phyloP scores from a whole-genome alignment of 208 protist species.

The Leishmania tropica region DNA sequence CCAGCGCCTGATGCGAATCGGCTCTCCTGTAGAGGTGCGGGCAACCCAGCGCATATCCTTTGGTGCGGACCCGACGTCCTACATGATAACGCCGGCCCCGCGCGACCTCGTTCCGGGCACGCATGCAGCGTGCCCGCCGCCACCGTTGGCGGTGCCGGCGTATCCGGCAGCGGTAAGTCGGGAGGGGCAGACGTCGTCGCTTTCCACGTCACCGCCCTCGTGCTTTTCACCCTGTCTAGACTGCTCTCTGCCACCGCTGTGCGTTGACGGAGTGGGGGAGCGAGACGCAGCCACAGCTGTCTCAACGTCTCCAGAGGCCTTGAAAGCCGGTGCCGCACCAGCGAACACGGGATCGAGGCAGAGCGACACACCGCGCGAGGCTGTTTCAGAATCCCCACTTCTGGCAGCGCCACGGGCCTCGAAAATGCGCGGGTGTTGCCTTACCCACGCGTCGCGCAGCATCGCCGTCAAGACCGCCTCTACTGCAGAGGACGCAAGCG shows the following conservation, averaged over 20 bases:
- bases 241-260: not conserved
- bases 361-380: not conserved
- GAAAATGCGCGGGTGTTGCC: not conserved
- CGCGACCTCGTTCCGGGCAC: not conserved
- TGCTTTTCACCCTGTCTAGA: too few species aligned
- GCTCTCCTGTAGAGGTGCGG: conserved; percentile 16
- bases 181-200: not conserved
- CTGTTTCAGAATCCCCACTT: not conserved
- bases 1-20: conserved; percentile 12
- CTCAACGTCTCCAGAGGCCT: not conserved
- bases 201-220: not conserved
- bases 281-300: not conserved
- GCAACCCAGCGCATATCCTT: conserved; percentile 9
- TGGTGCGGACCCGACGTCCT: not conserved
- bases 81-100: not conserved
- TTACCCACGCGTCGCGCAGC: not conserved
- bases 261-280: not conserved
- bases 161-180: not conserved
- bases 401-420: not conserved
- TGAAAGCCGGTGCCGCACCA: not conserved
- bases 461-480: not conserved
- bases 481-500: not conserved
- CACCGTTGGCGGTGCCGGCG: not conserved
- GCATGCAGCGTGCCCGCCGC: not conserved
- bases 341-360: not conserved